Base-by-base conservation (phyloP, 169 alveolate genomes). In the Eimeria falciformis region DNA sequence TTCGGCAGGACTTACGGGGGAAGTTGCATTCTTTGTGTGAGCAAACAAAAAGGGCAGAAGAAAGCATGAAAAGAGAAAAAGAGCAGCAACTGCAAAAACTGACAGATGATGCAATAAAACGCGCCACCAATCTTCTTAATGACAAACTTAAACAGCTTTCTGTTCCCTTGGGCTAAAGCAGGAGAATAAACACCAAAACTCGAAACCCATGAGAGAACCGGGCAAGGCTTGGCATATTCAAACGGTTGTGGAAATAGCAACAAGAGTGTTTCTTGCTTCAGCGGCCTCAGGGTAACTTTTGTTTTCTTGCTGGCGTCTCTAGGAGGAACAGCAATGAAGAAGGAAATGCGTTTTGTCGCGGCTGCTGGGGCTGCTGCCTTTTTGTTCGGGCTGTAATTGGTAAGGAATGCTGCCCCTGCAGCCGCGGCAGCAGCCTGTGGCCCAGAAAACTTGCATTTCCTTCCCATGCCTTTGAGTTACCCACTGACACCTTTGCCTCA, bases 91-190 rank as follows among this genome's bases (percentile, higher is more conserved):
- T 79, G 43, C 88, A 79, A 71, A 12, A 79, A 47, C 47, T 79
- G 46, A 79, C 88, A 14, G 88, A 79, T 58, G 88, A 23, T 14
- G 88, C 88, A 18, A 29, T 29, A 5, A 79, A 53, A 12, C 88
- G 46, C 66, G 88, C 88, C 17, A 27, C 50, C n/a, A 50, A 50
- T 5, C 62, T 79, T 23, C 53, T 79, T 23, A 62, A 43, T n/a
- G 88, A 79, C 37, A 79, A 55, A 71, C 75, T 79, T 55, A 79
- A 43, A 50, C 88, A 79, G 88, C 71, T 79, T 17, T 68, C 88
- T 27, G 88, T 29, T 37, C 5, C 75, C 75, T 23, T 50, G 40
- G 43, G 50, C 88, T 79, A 79, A n/a, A n/a, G n/a, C n/a, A n/a
- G n/a, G n/a, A n/a, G n/a, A n/a, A n/a, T n/a, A n/a, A n/a, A n/a